phyloP scores from a whole-genome alignment of 2,329 filamentous ascomycete genomes.

The Paracorniculantispora psalliotae region DNA sequence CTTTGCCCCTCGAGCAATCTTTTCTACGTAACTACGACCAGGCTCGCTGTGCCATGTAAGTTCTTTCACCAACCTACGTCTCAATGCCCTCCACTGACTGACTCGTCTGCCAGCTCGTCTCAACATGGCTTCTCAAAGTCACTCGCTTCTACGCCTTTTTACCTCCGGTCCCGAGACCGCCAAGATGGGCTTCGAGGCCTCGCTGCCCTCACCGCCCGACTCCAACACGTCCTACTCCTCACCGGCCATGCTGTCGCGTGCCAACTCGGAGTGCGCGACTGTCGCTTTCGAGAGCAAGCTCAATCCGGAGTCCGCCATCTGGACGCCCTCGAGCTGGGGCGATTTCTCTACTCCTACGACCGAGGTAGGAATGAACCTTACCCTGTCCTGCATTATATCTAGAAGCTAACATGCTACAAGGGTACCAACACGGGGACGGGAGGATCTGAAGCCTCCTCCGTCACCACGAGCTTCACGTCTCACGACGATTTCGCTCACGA shows the following conservation, averaged over 20 bases:
- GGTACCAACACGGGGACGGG: neutral
- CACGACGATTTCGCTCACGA: neutral
- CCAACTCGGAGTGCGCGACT: neutral
- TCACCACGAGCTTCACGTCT: neutral
- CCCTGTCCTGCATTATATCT: neutral
- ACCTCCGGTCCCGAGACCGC: neutral
- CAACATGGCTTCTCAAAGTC: neutral
- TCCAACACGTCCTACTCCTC: neutral
- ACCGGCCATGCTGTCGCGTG: neutral
- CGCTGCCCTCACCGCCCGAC: neutral
- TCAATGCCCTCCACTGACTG: neutral
- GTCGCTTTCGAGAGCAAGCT: neutral
- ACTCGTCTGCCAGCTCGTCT: neutral
- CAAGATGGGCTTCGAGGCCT: neutral
- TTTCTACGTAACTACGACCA: neutral
- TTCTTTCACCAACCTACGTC: too few species aligned
- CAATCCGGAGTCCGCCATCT: conserved; percentile 10
- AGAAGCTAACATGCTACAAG: neutral
- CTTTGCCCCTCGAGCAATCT: neutral
- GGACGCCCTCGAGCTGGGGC: conserved; percentile 5
- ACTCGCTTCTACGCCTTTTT: neutral
- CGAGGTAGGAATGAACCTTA: neutral
- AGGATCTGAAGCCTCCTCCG: neutral
- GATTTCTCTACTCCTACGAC: neutral
- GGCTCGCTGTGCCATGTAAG: neutral